Conservation (phyloP, 805 yeast species). For the Suhomyces kilbournensis region DNA sequence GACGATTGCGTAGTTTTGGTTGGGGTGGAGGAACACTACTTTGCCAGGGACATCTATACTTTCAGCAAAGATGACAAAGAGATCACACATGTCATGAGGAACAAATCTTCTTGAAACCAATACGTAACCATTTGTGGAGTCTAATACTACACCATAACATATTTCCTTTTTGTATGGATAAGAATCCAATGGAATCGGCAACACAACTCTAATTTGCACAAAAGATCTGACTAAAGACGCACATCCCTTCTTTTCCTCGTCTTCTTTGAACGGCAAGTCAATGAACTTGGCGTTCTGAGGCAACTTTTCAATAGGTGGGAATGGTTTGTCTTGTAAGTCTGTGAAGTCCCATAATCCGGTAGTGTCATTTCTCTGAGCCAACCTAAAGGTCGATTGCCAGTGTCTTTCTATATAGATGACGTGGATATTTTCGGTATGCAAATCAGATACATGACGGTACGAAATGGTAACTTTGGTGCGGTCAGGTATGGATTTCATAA, state of each 20-base stretch:
- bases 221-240: slow-evolving; percentile 61
- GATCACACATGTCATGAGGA: slow-evolving; percentile 80
- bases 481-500: slow-evolving; percentile 77
- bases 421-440: slow-evolving; percentile 69
- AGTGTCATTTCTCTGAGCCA: slow-evolving; percentile 59
- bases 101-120: slow-evolving; percentile 74
- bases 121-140: slow-evolving; percentile 75
- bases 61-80: slow-evolving; percentile 79
- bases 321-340: slow-evolving; percentile 55
- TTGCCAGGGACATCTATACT: slow-evolving; percentile 76
- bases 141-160: slow-evolving; percentile 78
- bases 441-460: slow-evolving; percentile 75
- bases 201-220: slow-evolving; percentile 62
- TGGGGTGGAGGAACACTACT: slow-evolving; percentile 82
- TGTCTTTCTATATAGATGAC: slow-evolving; percentile 77
- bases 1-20: slow-evolving; percentile 79
- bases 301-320: slow-evolving; percentile 48
- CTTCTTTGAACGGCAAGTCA: slow-evolving; percentile 58
- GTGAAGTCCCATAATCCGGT: slow-evolving; percentile 58
- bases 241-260: slow-evolving; percentile 41
- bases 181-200: slow-evolving; percentile 76
- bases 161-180: slow-evolving; percentile 58
- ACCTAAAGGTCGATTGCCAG: slow-evolving; percentile 70
- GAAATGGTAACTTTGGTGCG: slow-evolving; percentile 64
- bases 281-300: slow-evolving; percentile 69